phyloP scores from a whole-genome alignment of 2,329 filamentous ascomycete species.

The Fusarium mexicanum region DNA sequence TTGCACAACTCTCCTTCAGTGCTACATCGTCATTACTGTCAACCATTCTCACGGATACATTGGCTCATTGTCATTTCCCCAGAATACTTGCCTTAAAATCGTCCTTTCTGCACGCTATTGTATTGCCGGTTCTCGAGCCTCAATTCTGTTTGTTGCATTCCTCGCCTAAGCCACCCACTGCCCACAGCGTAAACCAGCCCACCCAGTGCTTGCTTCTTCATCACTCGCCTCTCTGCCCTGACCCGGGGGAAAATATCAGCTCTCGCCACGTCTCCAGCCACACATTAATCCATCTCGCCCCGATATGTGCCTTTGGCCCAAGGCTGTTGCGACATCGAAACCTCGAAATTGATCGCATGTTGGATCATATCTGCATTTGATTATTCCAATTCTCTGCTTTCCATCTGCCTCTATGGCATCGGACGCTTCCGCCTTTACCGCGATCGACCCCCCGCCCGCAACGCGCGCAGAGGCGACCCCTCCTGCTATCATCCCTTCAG shows the following conservation, averaged over 20 bases:
- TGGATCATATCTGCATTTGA: slow-evolving; percentile 23
- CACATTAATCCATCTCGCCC: slow-evolving; percentile 49
- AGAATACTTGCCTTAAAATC: slow-evolving; percentile 21
- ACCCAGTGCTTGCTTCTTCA: slow-evolving; percentile 33
- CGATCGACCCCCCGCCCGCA: slow-evolving; percentile 60
- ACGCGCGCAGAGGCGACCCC: slow-evolving; percentile 48
- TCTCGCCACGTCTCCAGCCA: slow-evolving; percentile 58
- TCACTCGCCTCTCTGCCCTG: slow-evolving; percentile 36
- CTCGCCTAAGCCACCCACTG: slow-evolving; percentile 38
- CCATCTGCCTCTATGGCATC: slow-evolving; percentile 60
- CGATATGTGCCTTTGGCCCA: slow-evolving; percentile 50
- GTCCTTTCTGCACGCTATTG: slow-evolving; percentile 17
- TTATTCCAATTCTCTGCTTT: slow-evolving; percentile 30
- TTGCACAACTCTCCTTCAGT: slow-evolving; percentile 32
- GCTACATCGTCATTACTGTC: slow-evolving; percentile 35
- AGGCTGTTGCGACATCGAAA: slow-evolving; percentile 35
- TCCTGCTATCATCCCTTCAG: slow-evolving; percentile 51
- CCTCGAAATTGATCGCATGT: slow-evolving; percentile 40
- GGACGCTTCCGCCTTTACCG: slow-evolving; percentile 62
- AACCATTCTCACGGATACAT: slow-evolving; percentile 24
- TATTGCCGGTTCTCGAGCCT: slow-evolving; percentile 26
- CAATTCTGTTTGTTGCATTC: slow-evolving; percentile 35
- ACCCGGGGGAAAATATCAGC: slow-evolving; percentile 46
- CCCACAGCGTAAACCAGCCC: slow-evolving; percentile 33
- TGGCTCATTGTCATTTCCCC: slow-evolving; percentile 12